A percentile compares a stretch with the other conserved stretches of the same genome.
Evolutionary conservation across 2,329 filamentous ascomycete species (phyloP).

Genomic region (Neofusicoccum sp.): DNA sequence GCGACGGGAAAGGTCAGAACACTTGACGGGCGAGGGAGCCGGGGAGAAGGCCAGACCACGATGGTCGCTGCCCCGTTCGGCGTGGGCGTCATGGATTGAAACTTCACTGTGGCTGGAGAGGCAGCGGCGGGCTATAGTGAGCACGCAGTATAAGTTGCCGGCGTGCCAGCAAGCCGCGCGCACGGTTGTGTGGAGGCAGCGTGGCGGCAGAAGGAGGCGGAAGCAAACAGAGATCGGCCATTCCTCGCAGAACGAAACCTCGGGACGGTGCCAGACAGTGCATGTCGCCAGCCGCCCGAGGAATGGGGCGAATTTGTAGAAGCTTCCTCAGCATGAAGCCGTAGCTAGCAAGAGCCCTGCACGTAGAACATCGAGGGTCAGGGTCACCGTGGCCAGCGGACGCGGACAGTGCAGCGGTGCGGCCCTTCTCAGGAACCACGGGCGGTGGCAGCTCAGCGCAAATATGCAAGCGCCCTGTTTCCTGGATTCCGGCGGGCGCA

Average conservation of each 20-base stretch:
- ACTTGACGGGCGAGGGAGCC: not conserved
- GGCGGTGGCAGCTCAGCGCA: not conserved
- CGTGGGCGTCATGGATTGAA: not conserved
- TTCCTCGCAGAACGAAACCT: not conserved
- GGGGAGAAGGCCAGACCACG: not conserved
- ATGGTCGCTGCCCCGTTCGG: not conserved
- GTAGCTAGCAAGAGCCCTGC: not conserved
- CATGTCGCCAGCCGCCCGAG: not conserved
- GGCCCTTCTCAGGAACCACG: not conserved
- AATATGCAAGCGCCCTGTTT: constrained; percentile 6
- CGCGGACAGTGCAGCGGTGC: not conserved
- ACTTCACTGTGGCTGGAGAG: not conserved
- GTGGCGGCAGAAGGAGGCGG: not conserved
- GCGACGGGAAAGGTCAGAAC: constrained; percentile 5
- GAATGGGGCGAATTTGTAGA: not conserved
- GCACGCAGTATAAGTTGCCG: not conserved
- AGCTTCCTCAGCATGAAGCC: not conserved
- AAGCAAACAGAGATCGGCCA: constrained; percentile 5
- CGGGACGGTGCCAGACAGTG: not conserved
- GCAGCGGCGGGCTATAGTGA: not conserved
- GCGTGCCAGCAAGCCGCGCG: not conserved
- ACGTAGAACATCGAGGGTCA: too few species aligned
- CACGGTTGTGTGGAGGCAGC: constrained; percentile 10
- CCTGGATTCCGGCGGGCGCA: constrained; percentile 2
- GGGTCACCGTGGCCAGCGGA: not conserved